Conservation (phyloP, 768 basidiomycete species). For the Phallus indusiatus region DNA sequence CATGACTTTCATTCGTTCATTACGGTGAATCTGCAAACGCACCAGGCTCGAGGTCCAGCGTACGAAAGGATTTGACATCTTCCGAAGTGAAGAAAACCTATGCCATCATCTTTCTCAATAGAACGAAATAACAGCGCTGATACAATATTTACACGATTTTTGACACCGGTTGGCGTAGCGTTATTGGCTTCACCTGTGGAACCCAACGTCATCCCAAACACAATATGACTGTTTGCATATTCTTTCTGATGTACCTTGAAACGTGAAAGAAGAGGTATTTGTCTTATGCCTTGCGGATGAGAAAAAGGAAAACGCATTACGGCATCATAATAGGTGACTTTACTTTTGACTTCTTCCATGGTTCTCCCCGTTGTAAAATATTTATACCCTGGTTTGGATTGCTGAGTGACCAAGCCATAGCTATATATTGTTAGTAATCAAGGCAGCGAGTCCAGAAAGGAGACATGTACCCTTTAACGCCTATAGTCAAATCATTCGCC, state of each 20-base stretch:
- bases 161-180: neutral
- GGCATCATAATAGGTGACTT: conserved; percentile 71
- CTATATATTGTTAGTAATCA: conserved; percentile 28
- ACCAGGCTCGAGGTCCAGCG: conserved; percentile 73
- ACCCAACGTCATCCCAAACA: conserved; percentile 35
- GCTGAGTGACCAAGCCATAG: conserved; percentile 82
- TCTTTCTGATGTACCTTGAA: conserved; percentile 26
- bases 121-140: neutral
- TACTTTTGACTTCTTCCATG: conserved; percentile 65
- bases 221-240: conserved; percentile 25
- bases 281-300: neutral
- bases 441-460: neutral
- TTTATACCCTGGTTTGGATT: conserved; percentile 73
- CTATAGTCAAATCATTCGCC: conserved; percentile 63
- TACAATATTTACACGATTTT: neutral
- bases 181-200: conserved; percentile 16
- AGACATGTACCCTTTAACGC: conserved; percentile 64
- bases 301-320: conserved; percentile 28
- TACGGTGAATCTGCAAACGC: conserved; percentile 13
- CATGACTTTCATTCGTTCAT: neutral
- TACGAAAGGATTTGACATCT: conserved; percentile 74
- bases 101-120: neutral
- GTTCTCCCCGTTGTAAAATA: conserved; percentile 77
- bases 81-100: conserved; percentile 83
- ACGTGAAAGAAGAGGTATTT: neutral